Conservation (phyloP, 2,329 filamentous ascomycete genomes). For the Eutypella sp. region DNA sequence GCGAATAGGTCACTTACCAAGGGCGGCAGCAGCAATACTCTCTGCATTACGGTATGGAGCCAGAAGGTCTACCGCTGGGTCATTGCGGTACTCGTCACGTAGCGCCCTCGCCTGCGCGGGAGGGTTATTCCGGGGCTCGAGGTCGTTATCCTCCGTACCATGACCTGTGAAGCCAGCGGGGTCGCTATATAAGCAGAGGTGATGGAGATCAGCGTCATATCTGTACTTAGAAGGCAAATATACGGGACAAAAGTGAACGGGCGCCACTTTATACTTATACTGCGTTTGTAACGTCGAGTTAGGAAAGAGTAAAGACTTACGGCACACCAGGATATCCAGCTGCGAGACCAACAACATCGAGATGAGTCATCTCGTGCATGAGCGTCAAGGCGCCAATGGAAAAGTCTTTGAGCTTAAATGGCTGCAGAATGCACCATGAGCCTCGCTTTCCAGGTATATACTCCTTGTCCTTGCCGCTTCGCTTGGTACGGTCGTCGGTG, state of each 20-base stretch:
- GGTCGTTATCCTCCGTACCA: constrained; percentile 4
- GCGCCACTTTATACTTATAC: constrained; percentile 1
- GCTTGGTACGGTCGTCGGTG: constrained; percentile 3
- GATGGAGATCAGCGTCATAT: too few relatives aligned
- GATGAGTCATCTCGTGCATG: constrained; percentile 8
- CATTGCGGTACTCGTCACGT: too few relatives aligned
- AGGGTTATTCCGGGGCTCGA: constrained; percentile 4
- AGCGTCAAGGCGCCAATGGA: constrained; percentile 4
- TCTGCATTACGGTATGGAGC: constrained; percentile 8
- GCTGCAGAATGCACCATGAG: constrained; percentile 3
- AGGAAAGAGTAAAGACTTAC: neutral
- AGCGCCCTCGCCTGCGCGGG: constrained; percentile 4
- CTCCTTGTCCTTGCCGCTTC: constrained; percentile 1
- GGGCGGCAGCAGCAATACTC: constrained; percentile 5
- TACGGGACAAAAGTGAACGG: too few relatives aligned
- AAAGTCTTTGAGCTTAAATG: constrained; percentile 6
- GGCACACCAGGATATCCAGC: constrained; percentile 4
- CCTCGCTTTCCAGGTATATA: constrained; percentile 1
- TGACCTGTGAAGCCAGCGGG: constrained; percentile 4
- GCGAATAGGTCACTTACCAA: constrained; percentile 5
- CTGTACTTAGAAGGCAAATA: too few relatives aligned
- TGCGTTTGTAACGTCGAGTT: neutral
- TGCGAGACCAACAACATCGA: constrained; percentile 1
- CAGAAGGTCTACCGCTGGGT: too few relatives aligned
- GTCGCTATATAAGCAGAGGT: too few relatives aligned